Evolutionary conservation across 2,329 filamentous ascomycete genomes (phyloP), one percentile per base, ranked within the genome.

Genomic region (Elsinoe fawcettii): DNA sequence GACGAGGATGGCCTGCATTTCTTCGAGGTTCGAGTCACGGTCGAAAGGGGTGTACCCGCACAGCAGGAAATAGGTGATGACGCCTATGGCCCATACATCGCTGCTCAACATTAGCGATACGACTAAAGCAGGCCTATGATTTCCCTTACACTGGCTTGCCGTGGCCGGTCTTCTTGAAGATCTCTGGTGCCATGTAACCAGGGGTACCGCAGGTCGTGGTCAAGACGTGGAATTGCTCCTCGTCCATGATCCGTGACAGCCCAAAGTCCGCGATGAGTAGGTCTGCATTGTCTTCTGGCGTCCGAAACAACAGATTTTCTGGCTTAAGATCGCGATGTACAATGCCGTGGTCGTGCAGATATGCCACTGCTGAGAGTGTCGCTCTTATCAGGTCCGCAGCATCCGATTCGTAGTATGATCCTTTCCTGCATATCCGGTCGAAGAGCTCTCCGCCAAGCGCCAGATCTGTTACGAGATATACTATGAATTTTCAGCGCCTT

Each of bases 21-120:
- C 93, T 76, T 99, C 93, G 67, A 97, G 85, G 73, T 99, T 96
- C 65, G 85, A 92, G 72, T 97, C 93, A 57, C 93, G 87, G 74
- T 99, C 93, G 71, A 99, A 99, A 11, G 93, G 93, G 0, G 93
- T 99, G 75, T 97, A 97, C 59, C 93, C 93, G 73, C 93, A 97
- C 53, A 99, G 85, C 27, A 99, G 78, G 76, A 99, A 99, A 77
- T 97, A 99, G 30, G 93, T 97, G 69, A 99, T 99, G 43, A 99
- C 93, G 47, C 93, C 93, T 61, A 97, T 90, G 36, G 93, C 93
- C 93, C 93, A 99, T 62, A 99, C 86, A 71, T 99, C 93, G 55
- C 82, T 85, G 62, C 59, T 12, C 44, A 34, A 16, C 11, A 25
- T 59, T n/a, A 57, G 55, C 22, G 36, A 22, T 22, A 6, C 5